These are phyloP conservation scores for Sugiyamaella chiloensis DNA, from an alignment of 805 yeast species.

Conservation along the genomic window DNA sequence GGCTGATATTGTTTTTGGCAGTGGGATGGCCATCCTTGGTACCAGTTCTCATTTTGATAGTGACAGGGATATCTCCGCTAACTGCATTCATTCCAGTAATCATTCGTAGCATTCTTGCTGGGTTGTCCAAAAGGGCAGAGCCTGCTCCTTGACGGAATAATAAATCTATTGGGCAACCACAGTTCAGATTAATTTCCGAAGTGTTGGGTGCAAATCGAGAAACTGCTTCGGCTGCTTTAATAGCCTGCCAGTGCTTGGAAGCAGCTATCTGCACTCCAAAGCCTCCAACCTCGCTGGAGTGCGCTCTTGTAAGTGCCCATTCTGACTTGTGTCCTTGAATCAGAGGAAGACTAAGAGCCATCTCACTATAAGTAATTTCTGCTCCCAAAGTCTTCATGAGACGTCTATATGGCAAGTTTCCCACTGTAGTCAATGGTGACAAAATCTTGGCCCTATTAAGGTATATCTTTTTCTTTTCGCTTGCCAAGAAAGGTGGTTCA, in stretches of 20 bases:
- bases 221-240: slow-evolving; percentile 84
- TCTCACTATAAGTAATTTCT: slow-evolving; percentile 89
- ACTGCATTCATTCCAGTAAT: slow-evolving; percentile 85
- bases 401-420: slow-evolving; percentile 92
- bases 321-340: slow-evolving; percentile 89
- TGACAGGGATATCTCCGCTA: slow-evolving; percentile 86
- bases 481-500: slow-evolving; percentile 70
- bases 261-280: slow-evolving; percentile 94
- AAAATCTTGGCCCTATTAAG: slow-evolving; percentile 75
- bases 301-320: slow-evolving; percentile 97
- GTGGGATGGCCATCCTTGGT: slow-evolving; percentile 78
- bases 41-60: slow-evolving; percentile 91
- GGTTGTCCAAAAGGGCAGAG: slow-evolving; percentile 85
- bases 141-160: slow-evolving; percentile 96
- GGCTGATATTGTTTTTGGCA: slow-evolving; percentile 73
- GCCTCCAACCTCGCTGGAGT: slow-evolving; percentile 73
- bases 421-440: slow-evolving; percentile 96
- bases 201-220: slow-evolving; percentile 54
- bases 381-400: slow-evolving; percentile 89
- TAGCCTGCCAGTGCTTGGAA: slow-evolving; percentile 88
- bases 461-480: slow-evolving; percentile 78
- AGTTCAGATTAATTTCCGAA: slow-evolving; percentile 85
- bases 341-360: slow-evolving; percentile 86
- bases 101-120: slow-evolving; percentile 73
- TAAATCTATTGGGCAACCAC: slow-evolving; percentile 97